A percentile compares a stretch with the other conserved stretches of the same genome.
These are phyloP conservation scores for Verticillium albo-atrum DNA, from an alignment of 2,329 filamentous ascomycete genomes.

Conservation along the genomic window DNA sequence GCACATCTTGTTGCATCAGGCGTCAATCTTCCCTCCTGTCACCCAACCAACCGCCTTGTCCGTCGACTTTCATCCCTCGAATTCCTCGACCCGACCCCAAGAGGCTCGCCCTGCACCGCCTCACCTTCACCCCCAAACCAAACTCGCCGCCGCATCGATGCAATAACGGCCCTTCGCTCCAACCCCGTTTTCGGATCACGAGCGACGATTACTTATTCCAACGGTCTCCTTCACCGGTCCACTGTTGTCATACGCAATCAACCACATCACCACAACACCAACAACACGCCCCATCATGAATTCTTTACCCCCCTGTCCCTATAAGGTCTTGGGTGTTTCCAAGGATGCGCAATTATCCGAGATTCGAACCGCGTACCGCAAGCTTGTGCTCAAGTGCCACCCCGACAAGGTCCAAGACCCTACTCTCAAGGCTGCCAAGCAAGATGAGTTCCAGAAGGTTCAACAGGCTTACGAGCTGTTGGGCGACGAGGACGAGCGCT, in stretches of 20 bases:
- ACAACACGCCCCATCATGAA: constrained; percentile 33
- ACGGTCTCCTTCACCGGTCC: not conserved
- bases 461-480: constrained; percentile 92
- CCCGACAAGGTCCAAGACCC: constrained; percentile 87
- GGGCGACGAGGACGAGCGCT: constrained; percentile 67
- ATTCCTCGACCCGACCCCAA: constrained; percentile 1
- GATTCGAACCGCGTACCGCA: constrained; percentile 78
- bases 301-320: constrained; percentile 67
- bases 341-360: constrained; percentile 65
- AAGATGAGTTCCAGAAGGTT: constrained; percentile 86
- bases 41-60: constrained; percentile 2
- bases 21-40: not conserved
- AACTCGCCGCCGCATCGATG: constrained; percentile 10
- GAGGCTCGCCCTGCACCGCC: constrained; percentile 2
- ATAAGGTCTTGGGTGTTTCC: constrained; percentile 68
- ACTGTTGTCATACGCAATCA: not conserved
- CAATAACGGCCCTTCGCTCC: constrained; percentile 9
- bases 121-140: constrained; percentile 6
- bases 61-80: constrained; percentile 8
- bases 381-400: constrained; percentile 82
- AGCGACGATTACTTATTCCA: constrained; percentile 3
- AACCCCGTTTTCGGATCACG: constrained; percentile 6
- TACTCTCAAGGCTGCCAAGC: constrained; percentile 69
- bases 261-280: not conserved
- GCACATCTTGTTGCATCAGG: not conserved